A percentile compares a stretch with the other conserved stretches of the same genome.
These are phyloP conservation scores for Fomes fomentarius DNA, from an alignment of 1,284 basidiomycete species.

Conservation along the genomic window DNA sequence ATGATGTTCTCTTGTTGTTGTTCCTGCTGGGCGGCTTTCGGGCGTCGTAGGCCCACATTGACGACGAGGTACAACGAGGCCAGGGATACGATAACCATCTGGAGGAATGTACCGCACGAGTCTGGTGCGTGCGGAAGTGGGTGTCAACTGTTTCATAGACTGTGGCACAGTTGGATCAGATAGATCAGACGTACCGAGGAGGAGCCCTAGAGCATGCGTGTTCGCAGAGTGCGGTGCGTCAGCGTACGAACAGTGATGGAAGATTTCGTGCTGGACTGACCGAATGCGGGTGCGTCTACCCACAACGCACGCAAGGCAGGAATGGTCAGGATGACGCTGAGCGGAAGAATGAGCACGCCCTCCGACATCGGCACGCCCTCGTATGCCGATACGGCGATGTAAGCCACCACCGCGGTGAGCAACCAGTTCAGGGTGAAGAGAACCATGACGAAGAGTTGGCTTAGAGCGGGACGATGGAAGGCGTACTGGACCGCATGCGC, in stretches of 20 bases:
- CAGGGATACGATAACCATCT: constrained; percentile 23
- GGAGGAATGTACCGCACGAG: constrained; percentile 19
- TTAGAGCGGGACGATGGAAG: constrained; percentile 17
- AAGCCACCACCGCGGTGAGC: constrained; percentile 20
- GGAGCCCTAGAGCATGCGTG: constrained; percentile 12
- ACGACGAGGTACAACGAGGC: constrained; percentile 24
- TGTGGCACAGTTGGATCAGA: background rate
- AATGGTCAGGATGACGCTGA: constrained; percentile 25
- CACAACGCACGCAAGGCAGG: constrained; percentile 23
- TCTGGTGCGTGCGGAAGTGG: constrained; percentile 5
- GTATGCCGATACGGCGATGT: constrained; percentile 22
- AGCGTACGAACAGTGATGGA: background rate
- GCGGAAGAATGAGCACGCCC: constrained; percentile 22
- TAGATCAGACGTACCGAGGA: constrained; percentile 19
- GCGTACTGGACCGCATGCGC: constrained; percentile 12
- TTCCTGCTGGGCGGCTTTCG: constrained; percentile 8
- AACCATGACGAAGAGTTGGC: constrained; percentile 23
- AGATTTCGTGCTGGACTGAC: constrained; percentile 7
- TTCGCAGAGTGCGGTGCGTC: background rate
- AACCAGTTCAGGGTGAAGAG: constrained; percentile 25
- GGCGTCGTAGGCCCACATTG: constrained; percentile 15
- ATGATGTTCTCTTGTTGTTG: background rate
- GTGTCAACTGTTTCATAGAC: background rate
- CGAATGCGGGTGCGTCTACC: constrained; percentile 24
- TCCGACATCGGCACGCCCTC: constrained; percentile 20